A percentile compares a stretch with the other conserved stretches of the same genome.
Conservation (phyloP, 345 rosid species). For the Isatis tinctoria region DNA sequence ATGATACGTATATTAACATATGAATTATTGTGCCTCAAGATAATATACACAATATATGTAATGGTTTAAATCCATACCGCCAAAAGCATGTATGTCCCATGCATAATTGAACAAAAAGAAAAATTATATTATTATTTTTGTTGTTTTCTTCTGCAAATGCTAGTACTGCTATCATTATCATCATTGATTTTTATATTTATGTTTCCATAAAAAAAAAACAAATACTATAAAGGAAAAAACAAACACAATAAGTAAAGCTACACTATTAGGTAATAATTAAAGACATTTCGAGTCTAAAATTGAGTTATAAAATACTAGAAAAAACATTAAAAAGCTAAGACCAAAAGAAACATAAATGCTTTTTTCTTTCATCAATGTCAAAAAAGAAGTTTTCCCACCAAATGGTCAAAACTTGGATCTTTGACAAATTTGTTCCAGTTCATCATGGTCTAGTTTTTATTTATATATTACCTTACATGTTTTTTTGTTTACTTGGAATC, state of each 20-base stretch:
- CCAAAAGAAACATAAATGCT: constrained; percentile 27
- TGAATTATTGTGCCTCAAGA: background rate
- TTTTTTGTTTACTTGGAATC: background rate
- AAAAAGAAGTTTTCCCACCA: constrained; percentile 30
- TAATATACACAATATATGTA: constrained; percentile 13
- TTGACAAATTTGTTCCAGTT: constrained; percentile 21
- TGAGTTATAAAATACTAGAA: background rate
- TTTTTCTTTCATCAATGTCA: constrained; percentile 30
- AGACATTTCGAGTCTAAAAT: background rate
- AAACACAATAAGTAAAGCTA: constrained; percentile 33
- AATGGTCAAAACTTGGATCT: constrained; percentile 32
- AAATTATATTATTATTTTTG: background rate
- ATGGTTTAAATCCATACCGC: constrained; percentile 8
- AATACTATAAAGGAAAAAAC: background rate
- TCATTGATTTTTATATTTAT: constrained; percentile 20
- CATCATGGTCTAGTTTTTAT: constrained; percentile 18
- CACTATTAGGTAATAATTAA: constrained; percentile 26
- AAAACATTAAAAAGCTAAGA: constrained; percentile 10
- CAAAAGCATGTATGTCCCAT: constrained; percentile 31
- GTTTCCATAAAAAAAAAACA: background rate
- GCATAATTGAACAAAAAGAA: constrained; percentile 33
- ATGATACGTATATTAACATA: background rate
- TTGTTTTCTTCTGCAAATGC: constrained; percentile 26
- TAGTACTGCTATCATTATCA: constrained; percentile 25
- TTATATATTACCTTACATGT: background rate